Evolutionary conservation across 208 protist genomes (phyloP).

Genomic region (Acanthamoeba lenticulata): DNA sequence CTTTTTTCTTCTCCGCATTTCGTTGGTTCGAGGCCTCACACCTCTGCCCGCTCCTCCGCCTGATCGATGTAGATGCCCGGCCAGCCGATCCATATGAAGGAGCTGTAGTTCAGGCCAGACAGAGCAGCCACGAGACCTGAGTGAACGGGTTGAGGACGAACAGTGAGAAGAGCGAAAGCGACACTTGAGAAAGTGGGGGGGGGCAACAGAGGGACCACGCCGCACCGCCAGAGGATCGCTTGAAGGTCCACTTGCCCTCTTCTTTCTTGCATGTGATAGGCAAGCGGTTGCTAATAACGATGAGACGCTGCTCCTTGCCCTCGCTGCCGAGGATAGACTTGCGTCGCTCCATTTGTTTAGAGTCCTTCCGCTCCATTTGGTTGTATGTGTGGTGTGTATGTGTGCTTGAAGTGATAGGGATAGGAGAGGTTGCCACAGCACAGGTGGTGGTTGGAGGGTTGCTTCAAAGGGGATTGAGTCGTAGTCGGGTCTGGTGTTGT

Average conservation of each 20-base stretch:
- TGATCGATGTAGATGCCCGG: conserved; percentile 70
- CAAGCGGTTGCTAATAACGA: conserved; percentile 78
- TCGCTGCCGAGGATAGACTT: conserved; percentile 48
- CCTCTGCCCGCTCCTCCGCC: conserved; percentile 58
- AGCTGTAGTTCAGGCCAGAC: conserved; percentile 67
- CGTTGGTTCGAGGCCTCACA: not conserved
- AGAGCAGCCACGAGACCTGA: conserved; percentile 75
- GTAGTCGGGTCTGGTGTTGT: too few relatives aligned
- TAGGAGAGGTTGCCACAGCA: not conserved
- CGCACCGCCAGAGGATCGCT: conserved; percentile 70
- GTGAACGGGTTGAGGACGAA: not conserved
- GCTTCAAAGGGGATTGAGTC: not conserved
- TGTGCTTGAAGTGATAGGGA: not conserved
- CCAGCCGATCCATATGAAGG: conserved; percentile 79
- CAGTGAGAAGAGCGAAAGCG: not conserved
- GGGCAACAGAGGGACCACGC: not conserved
- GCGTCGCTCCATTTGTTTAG: conserved; percentile 15
- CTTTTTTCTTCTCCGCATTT: not conserved
- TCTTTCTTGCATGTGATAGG: conserved; percentile 75
- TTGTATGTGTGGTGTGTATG: not conserved
- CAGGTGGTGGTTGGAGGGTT: not conserved
- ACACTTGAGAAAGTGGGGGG: not conserved
- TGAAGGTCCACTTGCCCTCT: conserved; percentile 72
- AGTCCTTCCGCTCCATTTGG: not conserved
- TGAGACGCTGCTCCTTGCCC: conserved; percentile 70